These are phyloP conservation scores for Alloascoidea africana DNA, from an alignment of 805 yeast genomes.

Conservation along the genomic window DNA sequence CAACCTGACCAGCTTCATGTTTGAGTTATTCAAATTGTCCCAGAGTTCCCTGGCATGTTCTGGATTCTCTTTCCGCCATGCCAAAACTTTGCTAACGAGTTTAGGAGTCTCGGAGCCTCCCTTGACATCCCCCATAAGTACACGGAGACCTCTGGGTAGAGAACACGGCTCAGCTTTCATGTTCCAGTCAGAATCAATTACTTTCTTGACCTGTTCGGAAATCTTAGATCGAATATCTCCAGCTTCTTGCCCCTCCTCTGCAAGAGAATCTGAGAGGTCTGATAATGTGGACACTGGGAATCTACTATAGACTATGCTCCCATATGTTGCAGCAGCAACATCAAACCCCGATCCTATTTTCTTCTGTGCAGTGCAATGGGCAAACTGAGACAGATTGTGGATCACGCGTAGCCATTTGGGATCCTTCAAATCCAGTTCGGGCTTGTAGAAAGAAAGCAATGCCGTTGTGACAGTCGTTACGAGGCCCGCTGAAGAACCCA, in stretches of 20 bases:
- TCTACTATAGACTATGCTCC: slow-evolving; percentile 71
- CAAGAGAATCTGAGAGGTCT: slow-evolving; percentile 13
- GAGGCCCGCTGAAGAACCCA: slow-evolving; percentile 92
- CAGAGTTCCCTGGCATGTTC: slow-evolving; percentile 38
- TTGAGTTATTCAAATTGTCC: slow-evolving; percentile 37
- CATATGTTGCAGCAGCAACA: slow-evolving; percentile 89
- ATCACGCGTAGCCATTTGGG: slow-evolving; percentile 19
- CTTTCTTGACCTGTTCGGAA: slow-evolving; percentile 6
- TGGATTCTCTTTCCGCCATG: slow-evolving; percentile 48
- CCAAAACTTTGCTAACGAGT: slow-evolving; percentile 58
- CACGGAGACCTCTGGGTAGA: slow-evolving; percentile 51
- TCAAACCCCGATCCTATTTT: slow-evolving; percentile 97
- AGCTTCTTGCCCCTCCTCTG: slow-evolving; percentile 12
- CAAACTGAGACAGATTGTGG: slow-evolving; percentile 77
- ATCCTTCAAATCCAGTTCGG: slow-evolving; percentile 18
- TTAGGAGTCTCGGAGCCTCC: slow-evolving; percentile 94
- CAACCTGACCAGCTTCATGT: slow-evolving; percentile 35
- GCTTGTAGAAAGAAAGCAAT: slow-evolving; percentile 31
- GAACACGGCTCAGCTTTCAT: slow-evolving; percentile 36
- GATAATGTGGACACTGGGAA: slow-evolving; percentile 40
- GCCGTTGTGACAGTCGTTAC: slow-evolving; percentile 71
- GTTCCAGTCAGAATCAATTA: slow-evolving; percentile 35
- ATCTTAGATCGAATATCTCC: slow-evolving; percentile 18
- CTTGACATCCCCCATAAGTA: slow-evolving; percentile 86
- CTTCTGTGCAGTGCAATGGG: slow-evolving; percentile 89